These are phyloP conservation scores for Aspergillus sp. DNA, from an alignment of 2,329 filamentous ascomycete species.

Conservation along the genomic window DNA sequence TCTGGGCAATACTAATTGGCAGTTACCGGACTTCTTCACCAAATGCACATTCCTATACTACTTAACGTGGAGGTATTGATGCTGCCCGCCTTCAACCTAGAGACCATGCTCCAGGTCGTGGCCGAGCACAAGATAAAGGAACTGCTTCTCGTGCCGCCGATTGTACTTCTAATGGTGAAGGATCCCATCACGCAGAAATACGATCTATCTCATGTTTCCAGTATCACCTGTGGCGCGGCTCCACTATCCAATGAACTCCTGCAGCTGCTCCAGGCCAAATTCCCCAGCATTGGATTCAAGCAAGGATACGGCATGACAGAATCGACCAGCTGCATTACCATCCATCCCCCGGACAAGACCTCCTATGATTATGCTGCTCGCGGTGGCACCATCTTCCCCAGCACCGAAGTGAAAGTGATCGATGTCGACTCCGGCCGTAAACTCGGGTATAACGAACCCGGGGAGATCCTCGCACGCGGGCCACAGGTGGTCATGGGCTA, in stretches of 20 bases:
- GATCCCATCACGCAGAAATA: conserved; percentile 41
- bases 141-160: conserved; percentile 52
- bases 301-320: conserved; percentile 65
- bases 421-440: conserved; percentile 43
- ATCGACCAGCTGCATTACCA: conserved; percentile 54
- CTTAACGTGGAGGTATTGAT: conserved; percentile 60
- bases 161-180: conserved; percentile 53
- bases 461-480: conserved; percentile 62
- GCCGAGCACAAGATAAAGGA: conserved; percentile 47
- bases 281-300: conserved; percentile 54
- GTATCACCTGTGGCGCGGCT: conserved; percentile 55
- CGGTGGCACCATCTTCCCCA: conserved; percentile 45
- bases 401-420: conserved; percentile 54
- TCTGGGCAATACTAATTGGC: not conserved
- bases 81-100: conserved; percentile 57
- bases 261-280: conserved; percentile 46
- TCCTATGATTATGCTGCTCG: conserved; percentile 44
- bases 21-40: conserved; percentile 54
- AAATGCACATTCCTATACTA: conserved; percentile 54
- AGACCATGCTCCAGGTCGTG: conserved; percentile 47
- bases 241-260: conserved; percentile 52
- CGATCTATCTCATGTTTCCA: conserved; percentile 47
- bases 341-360: conserved; percentile 50
- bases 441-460: conserved; percentile 44
- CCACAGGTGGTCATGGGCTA: conserved; percentile 64